phyloP scores from a whole-genome alignment of 129 eudicot genomes.

The Chrysanthemum lavandulifolium region DNA sequence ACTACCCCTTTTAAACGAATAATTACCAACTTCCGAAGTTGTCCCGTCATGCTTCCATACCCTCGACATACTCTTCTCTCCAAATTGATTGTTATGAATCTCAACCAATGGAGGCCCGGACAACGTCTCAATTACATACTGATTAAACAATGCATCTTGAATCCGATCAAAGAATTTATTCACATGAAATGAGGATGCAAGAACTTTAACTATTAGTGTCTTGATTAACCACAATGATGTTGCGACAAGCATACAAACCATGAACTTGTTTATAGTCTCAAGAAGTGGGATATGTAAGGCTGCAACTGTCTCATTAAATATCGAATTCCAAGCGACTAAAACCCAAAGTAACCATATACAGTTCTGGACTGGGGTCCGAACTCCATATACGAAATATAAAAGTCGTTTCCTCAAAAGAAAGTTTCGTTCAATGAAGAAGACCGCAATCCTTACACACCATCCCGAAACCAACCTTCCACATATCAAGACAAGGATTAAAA shows the following conservation, averaged over 20 bases:
- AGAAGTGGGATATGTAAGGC: slow-evolving; percentile 25
- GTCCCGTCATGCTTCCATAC: slow-evolving; percentile 12
- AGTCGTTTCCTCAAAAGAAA: slow-evolving; percentile 30
- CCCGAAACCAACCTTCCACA: slow-evolving; percentile 44
- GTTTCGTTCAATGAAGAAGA: slow-evolving; percentile 37
- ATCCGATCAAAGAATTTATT: slow-evolving; percentile 39
- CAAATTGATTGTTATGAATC: slow-evolving; percentile 33
- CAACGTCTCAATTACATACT: slow-evolving; percentile 40
- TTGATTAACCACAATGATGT: slow-evolving; percentile 38
- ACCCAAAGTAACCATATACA: slow-evolving; percentile 42
- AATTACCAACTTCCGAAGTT: slow-evolving; percentile 3
- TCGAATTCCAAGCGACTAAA: slow-evolving; percentile 32
- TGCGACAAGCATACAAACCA: slow-evolving; percentile 37
- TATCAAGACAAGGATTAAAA: slow-evolving; percentile 32
- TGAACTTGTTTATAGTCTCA: slow-evolving; percentile 34
- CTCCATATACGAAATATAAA: slow-evolving; percentile 39
- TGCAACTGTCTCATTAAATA: slow-evolving; percentile 27
- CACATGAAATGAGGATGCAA: slow-evolving; percentile 39
- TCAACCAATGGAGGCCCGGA: slow-evolving; percentile 38
- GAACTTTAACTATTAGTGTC: slow-evolving; percentile 38
- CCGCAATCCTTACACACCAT: slow-evolving; percentile 34
- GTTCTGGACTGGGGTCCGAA: slow-evolving; percentile 36
- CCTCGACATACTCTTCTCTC: slow-evolving; percentile 33
- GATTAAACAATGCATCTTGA: slow-evolving; percentile 37
- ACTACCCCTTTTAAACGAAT: slow-evolving; percentile 38